Percentiles rank a stretch among this genome's conserved stretches.
Conservation (phyloP, 495 filamentous ascomycete genomes). For the Durotheca rogersii region DNA sequence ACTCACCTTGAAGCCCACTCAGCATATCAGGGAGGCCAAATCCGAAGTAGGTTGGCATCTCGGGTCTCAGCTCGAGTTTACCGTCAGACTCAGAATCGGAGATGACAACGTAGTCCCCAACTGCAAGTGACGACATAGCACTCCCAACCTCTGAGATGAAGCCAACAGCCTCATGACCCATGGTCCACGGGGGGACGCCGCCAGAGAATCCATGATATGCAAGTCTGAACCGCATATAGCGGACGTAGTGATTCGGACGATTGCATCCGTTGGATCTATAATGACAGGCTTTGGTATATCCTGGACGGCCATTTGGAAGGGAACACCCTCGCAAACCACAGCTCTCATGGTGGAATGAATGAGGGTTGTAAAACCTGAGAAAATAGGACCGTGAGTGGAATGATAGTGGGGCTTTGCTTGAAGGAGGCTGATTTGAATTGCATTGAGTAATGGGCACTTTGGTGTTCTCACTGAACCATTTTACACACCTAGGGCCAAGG, state of each 20-base stretch:
- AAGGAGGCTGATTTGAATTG: too few relatives aligned
- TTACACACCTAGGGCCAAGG: too few relatives aligned
- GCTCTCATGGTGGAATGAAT: too few relatives aligned
- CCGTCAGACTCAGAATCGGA: neutral
- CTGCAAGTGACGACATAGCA: conserved; percentile 30
- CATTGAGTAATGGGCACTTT: too few relatives aligned
- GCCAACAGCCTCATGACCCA: conserved; percentile 48
- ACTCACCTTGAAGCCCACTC: neutral
- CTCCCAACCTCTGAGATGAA: conserved; percentile 37
- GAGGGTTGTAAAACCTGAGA: too few relatives aligned
- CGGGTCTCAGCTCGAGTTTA: neutral
- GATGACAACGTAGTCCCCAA: conserved; percentile 43
- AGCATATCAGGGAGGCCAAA: neutral
- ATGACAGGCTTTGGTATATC: conserved; percentile 29
- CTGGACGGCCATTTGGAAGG: too few relatives aligned
- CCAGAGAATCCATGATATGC: conserved; percentile 6
- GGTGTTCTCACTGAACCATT: too few relatives aligned
- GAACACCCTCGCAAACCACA: too few relatives aligned
- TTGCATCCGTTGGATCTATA: conserved; percentile 30
- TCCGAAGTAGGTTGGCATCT: neutral
- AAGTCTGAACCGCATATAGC: conserved; percentile 37
- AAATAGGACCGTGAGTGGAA: too few relatives aligned
- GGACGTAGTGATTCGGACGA: conserved; percentile 39
- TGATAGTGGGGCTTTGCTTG: too few relatives aligned
- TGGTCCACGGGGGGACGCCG: conserved; percentile 8